Conservation (phyloP, 352 stramenopile species). For the Plasmopara muralis region DNA sequence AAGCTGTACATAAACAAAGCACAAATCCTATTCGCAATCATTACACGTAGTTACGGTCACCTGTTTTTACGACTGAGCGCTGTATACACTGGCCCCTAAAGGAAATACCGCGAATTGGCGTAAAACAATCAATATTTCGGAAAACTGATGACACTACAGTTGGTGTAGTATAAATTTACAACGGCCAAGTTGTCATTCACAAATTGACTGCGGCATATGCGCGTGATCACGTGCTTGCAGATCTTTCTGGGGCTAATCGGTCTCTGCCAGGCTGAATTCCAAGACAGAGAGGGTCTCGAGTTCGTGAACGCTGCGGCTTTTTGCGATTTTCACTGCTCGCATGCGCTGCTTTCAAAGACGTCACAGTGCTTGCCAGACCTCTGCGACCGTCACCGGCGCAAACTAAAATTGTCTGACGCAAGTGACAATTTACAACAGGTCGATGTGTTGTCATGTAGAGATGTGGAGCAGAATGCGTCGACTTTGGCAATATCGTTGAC, state of each 20-base stretch:
- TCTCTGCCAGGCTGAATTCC: slow-evolving; percentile 11
- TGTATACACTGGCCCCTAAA: too few relatives aligned
- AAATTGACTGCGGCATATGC: slow-evolving; percentile 10
- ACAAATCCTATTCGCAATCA: too few relatives aligned
- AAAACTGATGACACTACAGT: too few relatives aligned
- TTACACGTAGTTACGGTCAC: too few relatives aligned
- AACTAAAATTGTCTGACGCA: slow-evolving; percentile 6
- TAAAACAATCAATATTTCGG: too few relatives aligned
- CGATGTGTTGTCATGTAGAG: slow-evolving; percentile 34
- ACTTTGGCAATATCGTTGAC: slow-evolving; percentile 26
- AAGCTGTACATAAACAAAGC: too few relatives aligned
- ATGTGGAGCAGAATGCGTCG: slow-evolving; percentile 26
- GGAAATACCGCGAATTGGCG: too few relatives aligned
- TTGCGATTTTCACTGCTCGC: slow-evolving; percentile 54
- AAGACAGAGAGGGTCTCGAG: slow-evolving; percentile 36
- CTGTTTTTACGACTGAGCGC: too few relatives aligned
- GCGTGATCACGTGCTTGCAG: slow-evolving; percentile 7
- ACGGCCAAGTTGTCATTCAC: too few relatives aligned
- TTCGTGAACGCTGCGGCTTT: slow-evolving; percentile 41
- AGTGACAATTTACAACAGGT: slow-evolving; percentile 17
- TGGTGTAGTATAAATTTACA: too few relatives aligned
- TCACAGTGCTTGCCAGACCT: slow-evolving; percentile 18
- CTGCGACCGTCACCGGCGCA: slow-evolving; percentile 9
- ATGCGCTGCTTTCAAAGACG: slow-evolving; percentile 14
- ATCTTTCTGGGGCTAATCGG: slow-evolving; percentile 10